Evolutionary conservation across 768 basidiomycete species (phyloP).

Genomic region (Leccinum rimulosum): DNA sequence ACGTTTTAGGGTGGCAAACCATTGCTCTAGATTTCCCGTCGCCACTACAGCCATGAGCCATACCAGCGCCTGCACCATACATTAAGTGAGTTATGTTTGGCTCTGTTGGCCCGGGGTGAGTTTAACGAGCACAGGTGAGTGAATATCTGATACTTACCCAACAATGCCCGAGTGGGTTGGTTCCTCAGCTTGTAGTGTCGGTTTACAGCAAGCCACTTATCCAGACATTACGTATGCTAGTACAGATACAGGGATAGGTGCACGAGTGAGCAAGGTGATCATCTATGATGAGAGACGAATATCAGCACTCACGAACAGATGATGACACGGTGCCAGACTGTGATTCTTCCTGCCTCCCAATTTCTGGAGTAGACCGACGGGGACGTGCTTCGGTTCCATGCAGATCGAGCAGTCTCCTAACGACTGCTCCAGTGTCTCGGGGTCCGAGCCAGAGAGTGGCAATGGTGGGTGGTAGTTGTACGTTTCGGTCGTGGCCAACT

Average conservation of each 20-base stretch:
- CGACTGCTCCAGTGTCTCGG: conserved; percentile 72
- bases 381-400: conserved; percentile 69
- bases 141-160: no score
- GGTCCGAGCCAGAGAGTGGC: conserved; percentile 53
- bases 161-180: no score
- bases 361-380: conserved; percentile 38
- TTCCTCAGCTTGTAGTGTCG: no score
- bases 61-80: no score
- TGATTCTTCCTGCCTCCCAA: conserved; percentile 57
- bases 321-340: conserved; percentile 86
- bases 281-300: background rate
- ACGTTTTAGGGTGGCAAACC: no score
- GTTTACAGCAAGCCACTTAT: conserved; percentile 65
- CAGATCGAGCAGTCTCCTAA: conserved; percentile 91
- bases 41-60: no score
- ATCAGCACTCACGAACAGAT: conserved; percentile 67
- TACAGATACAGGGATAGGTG: background rate
- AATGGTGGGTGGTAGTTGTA: conserved; percentile 88
- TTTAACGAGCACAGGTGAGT: no score
- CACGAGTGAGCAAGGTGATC: background rate
- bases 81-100: no score
- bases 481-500: conserved; percentile 59
- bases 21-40: no score
- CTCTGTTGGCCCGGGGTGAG: no score
- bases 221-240: conserved; percentile 85